These are phyloP conservation scores for Naganishia onofrii DNA, from an alignment of 768 basidiomycete species.

Conservation along the genomic window DNA sequence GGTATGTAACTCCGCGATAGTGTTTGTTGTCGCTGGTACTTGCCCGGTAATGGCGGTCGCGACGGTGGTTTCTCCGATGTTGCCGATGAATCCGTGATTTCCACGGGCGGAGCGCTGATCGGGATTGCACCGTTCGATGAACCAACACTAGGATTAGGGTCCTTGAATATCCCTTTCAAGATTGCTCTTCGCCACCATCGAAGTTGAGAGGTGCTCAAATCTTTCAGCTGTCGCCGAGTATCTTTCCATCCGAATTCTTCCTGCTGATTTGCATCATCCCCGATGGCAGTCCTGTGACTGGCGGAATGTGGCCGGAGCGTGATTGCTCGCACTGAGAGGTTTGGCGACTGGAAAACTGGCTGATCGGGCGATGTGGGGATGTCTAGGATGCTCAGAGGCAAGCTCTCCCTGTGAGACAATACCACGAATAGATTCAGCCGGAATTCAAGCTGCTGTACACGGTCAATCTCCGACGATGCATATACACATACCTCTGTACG, in stretches of 20 bases:
- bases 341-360: slow-evolving; percentile 37
- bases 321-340: slow-evolving; percentile 32
- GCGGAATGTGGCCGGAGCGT: slow-evolving; percentile 22
- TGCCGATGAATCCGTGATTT: not conserved
- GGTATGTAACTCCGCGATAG: slow-evolving; percentile 28
- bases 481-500: slow-evolving; percentile 65
- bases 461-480: slow-evolving; percentile 29
- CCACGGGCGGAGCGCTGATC: not conserved
- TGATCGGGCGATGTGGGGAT: slow-evolving; percentile 28
- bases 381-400: slow-evolving; percentile 20
- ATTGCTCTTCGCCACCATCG: slow-evolving; percentile 42
- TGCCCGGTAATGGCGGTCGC: not conserved
- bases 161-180: slow-evolving; percentile 50
- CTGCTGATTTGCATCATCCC: slow-evolving; percentile 4
- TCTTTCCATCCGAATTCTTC: slow-evolving; percentile 19
- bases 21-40: slow-evolving; percentile 14
- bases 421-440: not conserved
- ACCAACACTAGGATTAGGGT: slow-evolving; percentile 1
- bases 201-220: slow-evolving; percentile 30
- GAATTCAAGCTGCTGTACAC: not conserved
- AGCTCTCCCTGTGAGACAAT: slow-evolving; percentile 10
- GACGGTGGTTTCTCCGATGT: not conserved
- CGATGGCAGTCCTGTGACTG: not conserved
- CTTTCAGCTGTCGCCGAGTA: slow-evolving; percentile 26
- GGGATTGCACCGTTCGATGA: not conserved